Evolutionary conservation across 1,139 yeast genomes (phyloP).

Genomic region (Debaryomyces sp.): DNA sequence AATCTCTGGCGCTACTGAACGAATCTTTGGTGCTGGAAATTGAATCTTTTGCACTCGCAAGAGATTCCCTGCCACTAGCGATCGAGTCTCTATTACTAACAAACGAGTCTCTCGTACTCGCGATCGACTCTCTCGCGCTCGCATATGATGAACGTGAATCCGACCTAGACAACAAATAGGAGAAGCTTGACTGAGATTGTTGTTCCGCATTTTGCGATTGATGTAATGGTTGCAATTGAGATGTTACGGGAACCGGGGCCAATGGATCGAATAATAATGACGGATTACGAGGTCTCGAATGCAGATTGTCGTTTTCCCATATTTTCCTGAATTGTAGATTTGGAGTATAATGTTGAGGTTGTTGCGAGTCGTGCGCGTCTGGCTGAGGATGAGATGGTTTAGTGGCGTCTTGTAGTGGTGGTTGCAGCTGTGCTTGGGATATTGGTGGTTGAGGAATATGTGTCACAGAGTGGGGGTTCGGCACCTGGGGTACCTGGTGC

Average conservation of each 20-base stretch:
- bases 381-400: constrained; percentile 10
- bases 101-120: not conserved
- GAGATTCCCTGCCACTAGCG: not conserved
- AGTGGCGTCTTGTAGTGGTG: constrained; percentile 5
- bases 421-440: constrained; percentile 11
- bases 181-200: constrained; percentile 6
- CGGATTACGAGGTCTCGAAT: constrained; percentile 34
- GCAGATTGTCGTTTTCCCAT: constrained; percentile 30
- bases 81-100: not conserved
- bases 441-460: constrained; percentile 12
- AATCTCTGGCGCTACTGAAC: constrained; percentile 3
- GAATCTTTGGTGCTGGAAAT: not conserved
- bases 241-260: constrained; percentile 29
- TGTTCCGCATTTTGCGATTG: constrained; percentile 7
- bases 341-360: constrained; percentile 31
- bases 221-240: constrained; percentile 3
- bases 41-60: not conserved
- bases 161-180: constrained; percentile 10
- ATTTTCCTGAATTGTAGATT: constrained; percentile 42
- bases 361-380: constrained; percentile 15
- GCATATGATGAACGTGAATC: constrained; percentile 5
- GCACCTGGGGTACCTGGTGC: constrained; percentile 4
- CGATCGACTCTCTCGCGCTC: not conserved
- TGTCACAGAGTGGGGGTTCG: not conserved
- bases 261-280: constrained; percentile 42